phyloP scores from a whole-genome alignment of 2,329 filamentous ascomycete species.

The Bipolaris victoriae region DNA sequence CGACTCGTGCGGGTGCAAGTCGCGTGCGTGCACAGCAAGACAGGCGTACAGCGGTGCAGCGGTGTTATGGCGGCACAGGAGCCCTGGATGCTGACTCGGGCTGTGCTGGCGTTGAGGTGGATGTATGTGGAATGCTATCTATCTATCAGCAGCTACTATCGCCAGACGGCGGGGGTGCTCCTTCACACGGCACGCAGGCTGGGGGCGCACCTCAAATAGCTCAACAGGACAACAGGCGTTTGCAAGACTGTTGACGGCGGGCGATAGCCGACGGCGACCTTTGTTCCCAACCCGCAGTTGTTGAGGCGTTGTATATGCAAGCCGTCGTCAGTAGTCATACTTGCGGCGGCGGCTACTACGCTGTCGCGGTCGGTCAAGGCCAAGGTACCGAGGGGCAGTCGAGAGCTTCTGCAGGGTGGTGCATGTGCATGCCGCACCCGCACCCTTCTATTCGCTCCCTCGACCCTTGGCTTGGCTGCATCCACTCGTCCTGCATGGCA shows the following conservation, averaged over 20 bases:
- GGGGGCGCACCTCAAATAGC: neutral
- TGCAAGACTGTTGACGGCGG: neutral
- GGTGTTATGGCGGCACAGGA: neutral
- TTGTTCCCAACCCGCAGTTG: conserved; percentile 19
- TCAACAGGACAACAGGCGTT: neutral
- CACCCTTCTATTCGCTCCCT: conserved; percentile 10
- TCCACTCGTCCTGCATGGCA: no score
- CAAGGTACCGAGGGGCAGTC: conserved; percentile 19
- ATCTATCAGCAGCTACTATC: conserved; percentile 13
- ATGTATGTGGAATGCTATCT: neutral
- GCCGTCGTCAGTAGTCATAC: conserved; percentile 16
- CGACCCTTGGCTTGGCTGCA: no score
- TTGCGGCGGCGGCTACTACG: neutral
- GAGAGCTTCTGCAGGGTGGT: conserved; percentile 24
- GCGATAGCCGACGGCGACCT: neutral
- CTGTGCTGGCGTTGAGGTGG: neutral
- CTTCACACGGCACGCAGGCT: conserved; percentile 10
- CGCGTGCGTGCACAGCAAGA: conserved; percentile 26
- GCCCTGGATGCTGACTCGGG: conserved; percentile 22
- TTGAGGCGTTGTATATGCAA: conserved; percentile 22
- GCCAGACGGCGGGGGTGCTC: neutral
- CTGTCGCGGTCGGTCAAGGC: no score
- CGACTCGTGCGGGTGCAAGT: conserved; percentile 26
- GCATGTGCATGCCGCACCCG: conserved; percentile 8
- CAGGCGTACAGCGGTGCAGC: conserved; percentile 3